Evolutionary conservation across 345 rosid genomes (phyloP).

Genomic region (Gossypium rotundifolium): DNA sequence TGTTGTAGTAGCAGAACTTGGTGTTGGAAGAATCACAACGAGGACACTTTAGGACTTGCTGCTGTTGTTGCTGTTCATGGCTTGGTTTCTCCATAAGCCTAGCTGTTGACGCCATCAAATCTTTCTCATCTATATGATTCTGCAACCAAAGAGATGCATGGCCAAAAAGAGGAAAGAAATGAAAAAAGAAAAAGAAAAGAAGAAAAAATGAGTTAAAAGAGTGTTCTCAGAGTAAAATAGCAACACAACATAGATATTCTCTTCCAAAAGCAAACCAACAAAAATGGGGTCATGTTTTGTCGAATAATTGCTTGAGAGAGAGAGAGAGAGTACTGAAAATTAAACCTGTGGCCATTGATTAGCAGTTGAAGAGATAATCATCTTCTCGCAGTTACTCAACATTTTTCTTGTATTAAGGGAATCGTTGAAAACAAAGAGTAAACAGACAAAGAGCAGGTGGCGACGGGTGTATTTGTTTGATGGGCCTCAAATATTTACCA

Average conservation of each 20-base stretch:
- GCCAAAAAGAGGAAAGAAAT: neutral
- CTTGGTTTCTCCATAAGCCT: slow-evolving; percentile 36
- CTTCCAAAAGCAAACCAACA: slow-evolving; percentile 30
- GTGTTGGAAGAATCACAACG: slow-evolving; percentile 78
- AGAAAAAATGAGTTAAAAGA: slow-evolving; percentile 15
- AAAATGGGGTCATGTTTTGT: slow-evolving; percentile 24
- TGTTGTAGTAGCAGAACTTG: slow-evolving; percentile 77
- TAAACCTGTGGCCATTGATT: slow-evolving; percentile 61
- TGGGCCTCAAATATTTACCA: slow-evolving; percentile 15
- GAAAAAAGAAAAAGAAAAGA: slow-evolving; percentile 4
- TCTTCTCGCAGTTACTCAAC: slow-evolving; percentile 52
- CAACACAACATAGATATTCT: slow-evolving; percentile 33
- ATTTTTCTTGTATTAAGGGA: slow-evolving; percentile 40
- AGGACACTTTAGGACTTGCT: slow-evolving; percentile 54
- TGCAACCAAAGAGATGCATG: slow-evolving; percentile 21
- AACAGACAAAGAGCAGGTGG: slow-evolving; percentile 71
- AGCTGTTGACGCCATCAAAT: slow-evolving; percentile 42
- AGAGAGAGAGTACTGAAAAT: slow-evolving; percentile 21
- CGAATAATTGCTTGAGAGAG: slow-evolving; percentile 28
- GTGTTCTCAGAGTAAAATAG: slow-evolving; percentile 30
- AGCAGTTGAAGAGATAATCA: slow-evolving; percentile 52
- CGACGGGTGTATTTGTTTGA: slow-evolving; percentile 40
- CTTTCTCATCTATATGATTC: slow-evolving; percentile 43
- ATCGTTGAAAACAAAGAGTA: slow-evolving; percentile 57
- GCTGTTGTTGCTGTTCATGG: slow-evolving; percentile 28